Conservation (phyloP, 768 basidiomycete species). For the Xanthoconium stramineum region DNA sequence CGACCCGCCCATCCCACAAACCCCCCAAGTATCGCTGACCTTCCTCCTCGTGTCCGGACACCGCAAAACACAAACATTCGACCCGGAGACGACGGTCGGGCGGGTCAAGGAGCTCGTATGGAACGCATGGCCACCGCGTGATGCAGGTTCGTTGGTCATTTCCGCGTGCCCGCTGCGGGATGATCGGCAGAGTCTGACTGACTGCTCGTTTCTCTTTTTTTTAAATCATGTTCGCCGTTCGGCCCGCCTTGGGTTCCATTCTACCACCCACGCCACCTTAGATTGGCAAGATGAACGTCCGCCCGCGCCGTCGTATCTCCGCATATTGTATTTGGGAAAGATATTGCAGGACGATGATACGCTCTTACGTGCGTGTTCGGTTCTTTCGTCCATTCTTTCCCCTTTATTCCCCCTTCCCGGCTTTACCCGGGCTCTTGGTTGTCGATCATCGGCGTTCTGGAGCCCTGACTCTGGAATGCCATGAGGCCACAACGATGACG, state of each 20-base stretch:
- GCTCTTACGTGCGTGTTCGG: slow-evolving; percentile 49
- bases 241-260: too few relatives aligned
- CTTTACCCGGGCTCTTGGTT: background rate
- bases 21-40: slow-evolving; percentile 61
- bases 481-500: background rate
- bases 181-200: slow-evolving; percentile 14
- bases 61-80: slow-evolving; percentile 69
- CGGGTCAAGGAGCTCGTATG: slow-evolving; percentile 82
- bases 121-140: slow-evolving; percentile 68
- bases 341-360: slow-evolving; percentile 86
- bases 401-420: background rate
- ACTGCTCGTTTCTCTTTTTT: background rate
- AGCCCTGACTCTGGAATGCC: background rate
- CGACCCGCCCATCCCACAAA: slow-evolving; percentile 45
- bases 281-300: slow-evolving; percentile 82
- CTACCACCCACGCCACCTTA: too few relatives aligned
- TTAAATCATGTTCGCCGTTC: too few relatives aligned
- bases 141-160: slow-evolving; percentile 40
- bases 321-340: slow-evolving; percentile 75
- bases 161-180: slow-evolving; percentile 5
- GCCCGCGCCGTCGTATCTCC: slow-evolving; percentile 71
- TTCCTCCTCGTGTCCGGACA: slow-evolving; percentile 72
- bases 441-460: background rate
- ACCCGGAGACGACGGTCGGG: slow-evolving; percentile 70
- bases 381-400: background rate